Evolutionary conservation across 2,329 filamentous ascomycete genomes (phyloP).

Genomic region (Exophiala alcalophila): DNA sequence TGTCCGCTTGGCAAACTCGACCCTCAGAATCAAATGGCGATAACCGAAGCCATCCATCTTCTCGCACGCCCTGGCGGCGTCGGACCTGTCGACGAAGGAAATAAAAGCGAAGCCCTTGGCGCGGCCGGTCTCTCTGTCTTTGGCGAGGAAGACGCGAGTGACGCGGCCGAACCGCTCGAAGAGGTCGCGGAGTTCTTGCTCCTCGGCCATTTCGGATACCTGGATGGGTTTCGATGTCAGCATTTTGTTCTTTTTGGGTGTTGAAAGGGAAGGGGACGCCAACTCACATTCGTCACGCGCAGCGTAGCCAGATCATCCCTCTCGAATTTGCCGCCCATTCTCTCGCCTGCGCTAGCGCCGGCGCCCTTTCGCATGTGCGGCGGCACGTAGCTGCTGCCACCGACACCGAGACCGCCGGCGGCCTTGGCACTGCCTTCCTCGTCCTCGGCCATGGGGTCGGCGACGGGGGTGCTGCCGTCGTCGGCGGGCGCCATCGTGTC

Average conservation of each 20-base stretch:
- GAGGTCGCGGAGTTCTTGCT: constrained; percentile 91
- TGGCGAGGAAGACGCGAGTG: constrained; percentile 94
- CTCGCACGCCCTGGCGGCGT: constrained; percentile 88
- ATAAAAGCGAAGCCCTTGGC: constrained; percentile 99
- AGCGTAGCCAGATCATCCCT: constrained; percentile 94
- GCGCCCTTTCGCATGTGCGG: constrained; percentile 77
- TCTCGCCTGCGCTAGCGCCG: constrained; percentile 63
- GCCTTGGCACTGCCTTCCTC: constrained; percentile 46
- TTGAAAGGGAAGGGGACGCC: neutral
- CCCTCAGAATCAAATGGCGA: constrained; percentile 52
- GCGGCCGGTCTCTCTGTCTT: constrained; percentile 91
- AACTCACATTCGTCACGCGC: constrained; percentile 89
- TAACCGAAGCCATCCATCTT: constrained; percentile 89
- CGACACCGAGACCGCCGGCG: constrained; percentile 59
- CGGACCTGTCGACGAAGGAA: constrained; percentile 84
- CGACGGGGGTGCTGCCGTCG: constrained; percentile 39
- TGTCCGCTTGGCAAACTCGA: constrained; percentile 51
- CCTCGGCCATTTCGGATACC: constrained; percentile 97
- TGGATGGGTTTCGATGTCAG: constrained; percentile 39
- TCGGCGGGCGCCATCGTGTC: constrained; percentile 85
- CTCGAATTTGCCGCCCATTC: constrained; percentile 91
- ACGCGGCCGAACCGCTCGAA: constrained; percentile 97
- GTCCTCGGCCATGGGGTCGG: constrained; percentile 42
- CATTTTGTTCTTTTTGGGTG: too few species aligned
- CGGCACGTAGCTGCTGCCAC: constrained; percentile 86